Evolutionary conservation across 352 stramenopile species (phyloP), one percentile per base, ranked within the genome.

Genomic region (Phytophthora fragariaefolia): DNA sequence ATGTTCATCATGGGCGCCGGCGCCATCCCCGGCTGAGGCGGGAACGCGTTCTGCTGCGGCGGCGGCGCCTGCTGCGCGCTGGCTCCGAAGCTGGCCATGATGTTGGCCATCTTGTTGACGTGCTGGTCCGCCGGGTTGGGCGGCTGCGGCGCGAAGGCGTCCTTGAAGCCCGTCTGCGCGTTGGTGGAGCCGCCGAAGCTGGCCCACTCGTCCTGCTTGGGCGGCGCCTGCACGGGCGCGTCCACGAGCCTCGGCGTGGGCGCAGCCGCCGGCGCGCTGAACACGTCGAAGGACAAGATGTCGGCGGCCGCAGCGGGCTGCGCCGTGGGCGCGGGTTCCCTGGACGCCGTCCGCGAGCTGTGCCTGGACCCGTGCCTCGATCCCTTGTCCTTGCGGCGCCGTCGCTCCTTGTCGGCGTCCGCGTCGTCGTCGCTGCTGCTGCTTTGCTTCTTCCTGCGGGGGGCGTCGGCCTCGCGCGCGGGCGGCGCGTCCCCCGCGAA

Each of bases 71-170:
- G 67, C 27, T 71, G 62, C 10, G 70, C 57, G 0, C 69, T 55
- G 1, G 69, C 34, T 10, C 83, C 87, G 45, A 96, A 96, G 67
- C 80, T 96, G 12, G 87, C 85, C 87, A 96, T 96, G 71, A 96
- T 96, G 71, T 86, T 93, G 48, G 85, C 85, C 79, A 94, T 90
- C 45, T 90, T 87, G 72, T 90, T 91, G 45, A 76, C 66, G 56
- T 88, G 82, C 58, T 90, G 81, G 53, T 82, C 77, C 6, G 73
- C 72, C n/a, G 78, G 73, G 3, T 69, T 49, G 1, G 78, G 23
- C 36, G 63, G 50, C 55, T 69, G 68, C 22, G 52, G 46, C 1
- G 74, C 70, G 34, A 92, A 93, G 15, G 79, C 75, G 36, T 93
- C 81, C 49, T 74, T 64, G 57, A 67, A 68, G 6, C 49, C 60